A percentile compares a stretch with the other conserved stretches of the same genome.
Conservation (phyloP, 257 asterid genomes). For the Henckelia pumila region DNA sequence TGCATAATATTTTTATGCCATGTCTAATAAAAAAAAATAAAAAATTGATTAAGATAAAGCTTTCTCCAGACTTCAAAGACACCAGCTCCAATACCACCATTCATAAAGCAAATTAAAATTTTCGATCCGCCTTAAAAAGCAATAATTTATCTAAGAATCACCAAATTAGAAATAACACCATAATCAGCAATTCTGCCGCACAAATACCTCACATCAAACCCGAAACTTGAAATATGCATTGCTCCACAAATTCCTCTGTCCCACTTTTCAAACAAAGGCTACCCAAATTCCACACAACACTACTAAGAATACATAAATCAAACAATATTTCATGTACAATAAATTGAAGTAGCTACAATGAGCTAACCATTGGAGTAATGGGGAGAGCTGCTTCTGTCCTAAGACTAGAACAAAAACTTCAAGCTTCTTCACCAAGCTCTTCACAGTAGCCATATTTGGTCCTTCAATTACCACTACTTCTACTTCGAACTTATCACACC, state of each 20-base stretch:
- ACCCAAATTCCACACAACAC: slow-evolving; percentile 11
- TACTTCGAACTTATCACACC: slow-evolving; percentile 61
- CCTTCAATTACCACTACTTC: slow-evolving; percentile 89
- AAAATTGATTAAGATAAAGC: no score
- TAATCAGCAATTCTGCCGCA: no score
- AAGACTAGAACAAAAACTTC: slow-evolving; percentile 87
- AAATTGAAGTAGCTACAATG: neutral
- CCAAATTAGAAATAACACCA: no score
- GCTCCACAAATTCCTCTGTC: slow-evolving; percentile 44
- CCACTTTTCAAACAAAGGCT: slow-evolving; percentile 41
- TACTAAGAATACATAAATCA: neutral
- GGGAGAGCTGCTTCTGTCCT: slow-evolving; percentile 68
- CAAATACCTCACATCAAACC: no score
- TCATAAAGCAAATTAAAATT: no score
- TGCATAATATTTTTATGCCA: no score
- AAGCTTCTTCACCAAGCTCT: slow-evolving; percentile 87
- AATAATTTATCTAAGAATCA: no score
- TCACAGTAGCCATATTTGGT: slow-evolving; percentile 68
- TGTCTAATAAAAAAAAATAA: no score
- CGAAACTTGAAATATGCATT: no score
- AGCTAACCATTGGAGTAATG: slow-evolving; percentile 56
- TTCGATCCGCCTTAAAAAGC: no score
- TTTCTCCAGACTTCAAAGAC: no score
- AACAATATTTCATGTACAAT: neutral
- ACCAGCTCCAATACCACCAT: no score